These are phyloP conservation scores for Fusarium newnesense DNA, from an alignment of 2,329 filamentous ascomycete species.

Conservation along the genomic window DNA sequence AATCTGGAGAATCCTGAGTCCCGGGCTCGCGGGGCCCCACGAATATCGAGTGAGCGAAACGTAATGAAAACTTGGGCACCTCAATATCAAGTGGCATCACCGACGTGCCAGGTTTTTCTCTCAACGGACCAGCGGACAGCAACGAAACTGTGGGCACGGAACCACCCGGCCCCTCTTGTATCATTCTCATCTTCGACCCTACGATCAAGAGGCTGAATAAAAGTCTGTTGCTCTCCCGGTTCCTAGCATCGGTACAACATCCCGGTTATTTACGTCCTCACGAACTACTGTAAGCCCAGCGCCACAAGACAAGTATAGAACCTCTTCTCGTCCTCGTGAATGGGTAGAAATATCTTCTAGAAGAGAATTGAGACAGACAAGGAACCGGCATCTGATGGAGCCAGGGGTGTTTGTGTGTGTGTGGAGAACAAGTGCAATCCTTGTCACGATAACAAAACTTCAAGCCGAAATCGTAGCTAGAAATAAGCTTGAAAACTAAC, in stretches of 20 bases:
- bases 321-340: not conserved
- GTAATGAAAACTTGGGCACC: conserved; percentile 37
- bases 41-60: conserved; percentile 37
- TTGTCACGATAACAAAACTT: conserved; percentile 18
- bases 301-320: conserved; percentile 25
- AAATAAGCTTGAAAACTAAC: conserved; percentile 29
- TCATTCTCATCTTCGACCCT: not conserved
- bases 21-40: conserved; percentile 41
- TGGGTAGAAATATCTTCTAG: conserved; percentile 28
- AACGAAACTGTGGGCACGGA: conserved; percentile 27
- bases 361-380: conserved; percentile 6
- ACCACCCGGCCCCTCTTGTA: conserved; percentile 15
- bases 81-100: conserved; percentile 15
- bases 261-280: conserved; percentile 1
- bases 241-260: not conserved
- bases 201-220: not conserved
- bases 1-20: conserved; percentile 15
- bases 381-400: conserved; percentile 12
- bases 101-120: not conserved
- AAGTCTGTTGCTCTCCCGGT: conserved; percentile 5
- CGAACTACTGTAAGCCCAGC: conserved; percentile 17
- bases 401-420: conserved; percentile 7
- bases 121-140: not conserved
- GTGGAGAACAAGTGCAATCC: conserved; percentile 21
- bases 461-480: not conserved